Evolutionary conservation across 352 stramenopile species (phyloP), one percentile per base, ranked within the genome.

Genomic region (Phytophthora niederhauseri): DNA sequence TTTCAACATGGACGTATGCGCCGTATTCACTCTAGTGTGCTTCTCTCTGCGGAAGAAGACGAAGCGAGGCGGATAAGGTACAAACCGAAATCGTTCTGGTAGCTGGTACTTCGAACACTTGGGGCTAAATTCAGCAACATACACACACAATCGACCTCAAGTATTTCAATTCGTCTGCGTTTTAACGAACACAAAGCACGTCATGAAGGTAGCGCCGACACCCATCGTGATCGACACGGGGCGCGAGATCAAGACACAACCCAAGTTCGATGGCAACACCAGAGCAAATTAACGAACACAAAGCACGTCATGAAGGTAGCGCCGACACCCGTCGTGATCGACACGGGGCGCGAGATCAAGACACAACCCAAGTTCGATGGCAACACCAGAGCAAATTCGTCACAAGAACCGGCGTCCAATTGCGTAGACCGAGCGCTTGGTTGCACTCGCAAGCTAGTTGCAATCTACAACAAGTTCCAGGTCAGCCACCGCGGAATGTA

Each of bases 401-500:
- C 36, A 34, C 30, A 34, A 34, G 30, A 34, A 11, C 30, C 7
- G 30, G 30, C 30, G 5, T 19, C 2, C 36, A 45, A 4, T 24
- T 51, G 17, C 6, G 4, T 26, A 51, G 45, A 45, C 14, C 19
- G 41, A 49, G 15, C 22, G 8, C 6, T 49, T 49, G 41, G 9
- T 6, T 19, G 22, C 4, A 8, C 6, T 12, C 41, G 41, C 22
- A 49, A 49, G 19, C 8, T 49, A 12, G 3, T 24, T 3, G 49
- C 49, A 55, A 22, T 11, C 3, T 63, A 54, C 26, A 53, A 55
- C 56, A 63, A 57, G 8, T 19, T 64, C 0, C 66, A 82, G 59
- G 34, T 82, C 38, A 76, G 63, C 12, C 59, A 61, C 12, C 62
- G 46, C 15, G 73, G 67, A 24, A 70, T 73, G 38, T 84, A 84